Conservation (phyloP, 1,284 basidiomycete species). For the Ustilago loliicola region DNA sequence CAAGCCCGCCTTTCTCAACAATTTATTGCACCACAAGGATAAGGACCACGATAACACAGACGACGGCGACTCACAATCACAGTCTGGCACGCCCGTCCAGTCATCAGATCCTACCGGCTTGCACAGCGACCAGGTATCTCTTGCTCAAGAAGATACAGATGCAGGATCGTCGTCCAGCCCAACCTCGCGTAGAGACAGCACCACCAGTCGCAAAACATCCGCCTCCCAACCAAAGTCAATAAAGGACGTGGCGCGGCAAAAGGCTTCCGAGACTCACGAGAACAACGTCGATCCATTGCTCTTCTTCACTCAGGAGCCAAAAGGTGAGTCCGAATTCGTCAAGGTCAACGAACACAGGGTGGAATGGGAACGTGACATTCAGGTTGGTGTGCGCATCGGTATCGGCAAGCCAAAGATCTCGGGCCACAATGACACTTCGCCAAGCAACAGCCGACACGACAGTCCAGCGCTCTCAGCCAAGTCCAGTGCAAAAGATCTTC, state of each 20-base stretch:
- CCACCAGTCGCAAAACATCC: constrained; percentile 41
- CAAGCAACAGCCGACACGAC: constrained; percentile 25
- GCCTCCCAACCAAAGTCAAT: constrained; percentile 34
- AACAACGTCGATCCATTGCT: constrained; percentile 45
- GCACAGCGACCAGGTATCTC: constrained; percentile 7
- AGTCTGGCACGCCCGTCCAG: neutral
- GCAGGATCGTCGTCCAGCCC: constrained; percentile 19
- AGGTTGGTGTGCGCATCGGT: constrained; percentile 59
- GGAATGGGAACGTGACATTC: constrained; percentile 57
- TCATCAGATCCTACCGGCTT: neutral
- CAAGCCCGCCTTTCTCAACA: constrained; percentile 24
- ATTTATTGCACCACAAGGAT: constrained; percentile 24
- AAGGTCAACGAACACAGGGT: constrained; percentile 53
- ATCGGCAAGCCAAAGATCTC: constrained; percentile 55
- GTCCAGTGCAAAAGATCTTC: constrained; percentile 43
- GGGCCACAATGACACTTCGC: constrained; percentile 18
- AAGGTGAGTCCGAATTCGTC: constrained; percentile 49
- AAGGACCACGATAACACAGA: constrained; percentile 7
- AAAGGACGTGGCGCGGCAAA: constrained; percentile 24
- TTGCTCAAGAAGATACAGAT: constrained; percentile 11
- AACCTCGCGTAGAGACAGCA: constrained; percentile 31
- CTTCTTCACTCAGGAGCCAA: constrained; percentile 53
- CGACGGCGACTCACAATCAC: constrained; percentile 13
- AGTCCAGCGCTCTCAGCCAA: constrained; percentile 42
- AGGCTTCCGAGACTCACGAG: constrained; percentile 21